Conservation (phyloP, 441 rosid species). For the Aquilaria agallochum region DNA sequence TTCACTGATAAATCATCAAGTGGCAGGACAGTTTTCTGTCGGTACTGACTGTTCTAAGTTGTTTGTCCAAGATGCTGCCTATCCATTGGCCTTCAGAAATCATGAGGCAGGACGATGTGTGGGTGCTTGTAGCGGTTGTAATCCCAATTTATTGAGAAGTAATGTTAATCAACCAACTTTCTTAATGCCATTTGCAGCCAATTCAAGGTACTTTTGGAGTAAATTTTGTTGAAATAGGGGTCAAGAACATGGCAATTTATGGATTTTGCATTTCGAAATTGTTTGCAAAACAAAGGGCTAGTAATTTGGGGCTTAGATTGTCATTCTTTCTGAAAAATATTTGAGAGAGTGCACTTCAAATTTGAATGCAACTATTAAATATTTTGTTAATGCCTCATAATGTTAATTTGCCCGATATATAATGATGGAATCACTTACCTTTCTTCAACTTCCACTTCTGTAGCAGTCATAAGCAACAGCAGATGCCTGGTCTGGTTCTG, state of each 20-base stretch:
- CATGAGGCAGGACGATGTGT: conserved; percentile 9
- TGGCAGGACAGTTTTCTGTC: conserved; percentile 13
- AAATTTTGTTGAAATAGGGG: too few species aligned
- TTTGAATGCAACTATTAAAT: too few species aligned
- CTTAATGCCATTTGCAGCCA: conserved; percentile 7
- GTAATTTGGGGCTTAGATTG: neutral
- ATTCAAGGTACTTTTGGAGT: conserved; percentile 19
- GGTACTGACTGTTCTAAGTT: conserved; percentile 1
- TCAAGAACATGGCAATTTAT: too few species aligned
- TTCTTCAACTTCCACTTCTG: conserved; percentile 6
- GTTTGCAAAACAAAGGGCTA: too few species aligned
- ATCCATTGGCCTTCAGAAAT: conserved; percentile 10
- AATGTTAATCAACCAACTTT: conserved; percentile 13
- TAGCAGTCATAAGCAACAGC: conserved; percentile 23
- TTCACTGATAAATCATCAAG: conserved; percentile 9
- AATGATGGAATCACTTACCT: neutral
- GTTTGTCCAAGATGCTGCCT: conserved; percentile 10
- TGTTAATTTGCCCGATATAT: neutral
- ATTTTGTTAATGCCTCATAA: neutral
- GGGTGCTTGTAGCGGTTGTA: conserved; percentile 2
- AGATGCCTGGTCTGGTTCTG: conserved; percentile 5
- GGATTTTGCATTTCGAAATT: neutral
- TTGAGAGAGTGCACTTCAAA: too few species aligned
- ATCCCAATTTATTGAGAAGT: conserved; percentile 9
- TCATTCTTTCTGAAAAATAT: neutral